These are phyloP conservation scores for Quercus phellos DNA, from an alignment of 331 rosid genomes.

Conservation along the genomic window DNA sequence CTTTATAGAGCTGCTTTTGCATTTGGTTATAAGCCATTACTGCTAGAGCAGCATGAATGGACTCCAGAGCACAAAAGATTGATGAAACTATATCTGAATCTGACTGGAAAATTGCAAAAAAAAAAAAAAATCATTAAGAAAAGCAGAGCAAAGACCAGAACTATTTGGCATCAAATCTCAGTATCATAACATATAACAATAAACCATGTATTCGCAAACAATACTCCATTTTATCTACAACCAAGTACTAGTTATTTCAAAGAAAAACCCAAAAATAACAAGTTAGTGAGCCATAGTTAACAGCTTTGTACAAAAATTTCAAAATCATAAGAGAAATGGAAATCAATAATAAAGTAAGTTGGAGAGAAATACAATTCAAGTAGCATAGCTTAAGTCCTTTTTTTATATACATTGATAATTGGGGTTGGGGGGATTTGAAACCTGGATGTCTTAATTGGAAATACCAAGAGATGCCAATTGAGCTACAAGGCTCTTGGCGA, in stretches of 20 bases:
- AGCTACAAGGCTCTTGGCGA: too few relatives aligned
- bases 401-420: too few relatives aligned
- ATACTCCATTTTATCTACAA: not conserved
- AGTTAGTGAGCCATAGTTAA: too few relatives aligned
- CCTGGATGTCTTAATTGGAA: too few relatives aligned
- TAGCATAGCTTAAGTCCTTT: not conserved
- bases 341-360: too few relatives aligned
- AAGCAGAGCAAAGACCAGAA: not conserved
- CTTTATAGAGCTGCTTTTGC: constrained; percentile 95
- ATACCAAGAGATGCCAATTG: too few relatives aligned
- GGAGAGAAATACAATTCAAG: too few relatives aligned
- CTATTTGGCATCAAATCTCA: not conserved
- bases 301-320: too few relatives aligned
- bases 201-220: not conserved
- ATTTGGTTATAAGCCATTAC: constrained; percentile 81
- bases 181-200: not conserved
- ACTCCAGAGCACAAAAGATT: constrained; percentile 75
- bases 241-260: too few relatives aligned
- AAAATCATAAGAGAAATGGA: too few relatives aligned
- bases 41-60: constrained; percentile 90
- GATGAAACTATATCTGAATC: constrained; percentile 73
- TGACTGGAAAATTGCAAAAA: constrained; percentile 52
- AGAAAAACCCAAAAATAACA: too few relatives aligned
- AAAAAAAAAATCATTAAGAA: constrained; percentile 4
- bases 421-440: too few relatives aligned